phyloP scores from a whole-genome alignment of 1,284 basidiomycete genomes.

The Pyrrhoderma lamaoense region DNA sequence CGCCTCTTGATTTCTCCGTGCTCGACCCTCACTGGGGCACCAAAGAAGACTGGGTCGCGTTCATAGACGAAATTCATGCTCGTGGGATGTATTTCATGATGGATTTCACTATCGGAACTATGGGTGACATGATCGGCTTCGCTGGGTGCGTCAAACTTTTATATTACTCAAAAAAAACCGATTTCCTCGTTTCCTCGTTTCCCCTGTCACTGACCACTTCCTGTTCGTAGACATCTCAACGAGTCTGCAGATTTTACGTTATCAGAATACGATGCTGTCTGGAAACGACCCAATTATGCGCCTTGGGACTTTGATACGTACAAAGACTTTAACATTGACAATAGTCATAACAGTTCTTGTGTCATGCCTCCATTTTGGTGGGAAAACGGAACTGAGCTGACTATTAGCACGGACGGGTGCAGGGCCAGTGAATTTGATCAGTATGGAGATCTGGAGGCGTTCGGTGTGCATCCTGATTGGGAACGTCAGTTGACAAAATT shows the following conservation, averaged over 20 bases:
- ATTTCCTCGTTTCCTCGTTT: not conserved
- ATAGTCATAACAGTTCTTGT: slow-evolving; percentile 68
- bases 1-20: slow-evolving; percentile 82
- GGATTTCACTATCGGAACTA: slow-evolving; percentile 89
- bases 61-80: slow-evolving; percentile 71
- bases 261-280: slow-evolving; percentile 65
- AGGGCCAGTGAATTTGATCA: slow-evolving; percentile 82
- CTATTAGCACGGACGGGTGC: slow-evolving; percentile 60
- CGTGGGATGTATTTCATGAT: slow-evolving; percentile 86
- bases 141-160: slow-evolving; percentile 46
- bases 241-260: slow-evolving; percentile 71
- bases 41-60: slow-evolving; percentile 65
- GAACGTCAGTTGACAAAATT: slow-evolving; percentile 91
- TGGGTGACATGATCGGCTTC: slow-evolving; percentile 82
- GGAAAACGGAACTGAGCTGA: slow-evolving; percentile 60
- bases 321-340: slow-evolving; percentile 65
- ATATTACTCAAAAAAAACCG: not conserved
- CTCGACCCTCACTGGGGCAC: slow-evolving; percentile 89
- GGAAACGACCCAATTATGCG: slow-evolving; percentile 69
- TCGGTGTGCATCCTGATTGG: slow-evolving; percentile 92
- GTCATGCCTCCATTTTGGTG: slow-evolving; percentile 71
- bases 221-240: slow-evolving; percentile 76
- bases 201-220: slow-evolving; percentile 4
- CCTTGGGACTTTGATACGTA: slow-evolving; percentile 85
- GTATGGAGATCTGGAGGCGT: slow-evolving; percentile 92